These are phyloP conservation scores for Sporothrix pallida DNA, from an alignment of 2,329 filamentous ascomycete genomes.

Conservation along the genomic window DNA sequence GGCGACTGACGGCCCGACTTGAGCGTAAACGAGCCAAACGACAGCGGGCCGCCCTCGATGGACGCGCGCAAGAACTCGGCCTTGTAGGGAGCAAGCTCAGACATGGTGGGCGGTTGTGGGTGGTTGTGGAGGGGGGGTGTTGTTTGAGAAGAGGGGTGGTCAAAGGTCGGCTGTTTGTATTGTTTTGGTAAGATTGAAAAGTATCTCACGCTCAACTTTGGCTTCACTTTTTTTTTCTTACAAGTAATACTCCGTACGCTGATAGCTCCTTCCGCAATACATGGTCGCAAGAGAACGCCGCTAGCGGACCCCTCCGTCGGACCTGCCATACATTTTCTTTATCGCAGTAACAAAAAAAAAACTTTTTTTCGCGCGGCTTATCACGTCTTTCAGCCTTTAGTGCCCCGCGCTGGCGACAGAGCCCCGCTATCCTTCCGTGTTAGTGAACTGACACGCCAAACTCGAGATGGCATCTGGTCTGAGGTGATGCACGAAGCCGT, in stretches of 20 bases:
- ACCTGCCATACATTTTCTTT: conserved; percentile 8
- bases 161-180: neutral
- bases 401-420: neutral
- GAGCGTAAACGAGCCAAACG: conserved; percentile 83
- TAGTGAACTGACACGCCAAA: neutral
- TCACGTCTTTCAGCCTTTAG: conserved; percentile 13
- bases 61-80: conserved; percentile 72
- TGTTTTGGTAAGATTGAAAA: neutral
- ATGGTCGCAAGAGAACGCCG: neutral
- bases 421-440: neutral
- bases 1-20: conserved; percentile 92
- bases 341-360: conserved; percentile 3
- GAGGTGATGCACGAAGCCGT: neutral
- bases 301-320: conserved; percentile 24
- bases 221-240: conserved; percentile 7
- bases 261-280: neutral
- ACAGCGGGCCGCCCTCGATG: conserved; percentile 71
- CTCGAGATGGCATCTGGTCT: neutral
- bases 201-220: neutral
- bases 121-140: neutral
- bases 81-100: conserved; percentile 67
- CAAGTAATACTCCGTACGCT: neutral
- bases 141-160: neutral
- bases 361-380: conserved; percentile 1
- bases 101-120: conserved; percentile 33